A percentile compares a stretch with the other conserved stretches of the same genome.
These are phyloP conservation scores for Juncus effusus DNA, from an alignment of 176 grass and related monocot genomes.

Conservation along the genomic window DNA sequence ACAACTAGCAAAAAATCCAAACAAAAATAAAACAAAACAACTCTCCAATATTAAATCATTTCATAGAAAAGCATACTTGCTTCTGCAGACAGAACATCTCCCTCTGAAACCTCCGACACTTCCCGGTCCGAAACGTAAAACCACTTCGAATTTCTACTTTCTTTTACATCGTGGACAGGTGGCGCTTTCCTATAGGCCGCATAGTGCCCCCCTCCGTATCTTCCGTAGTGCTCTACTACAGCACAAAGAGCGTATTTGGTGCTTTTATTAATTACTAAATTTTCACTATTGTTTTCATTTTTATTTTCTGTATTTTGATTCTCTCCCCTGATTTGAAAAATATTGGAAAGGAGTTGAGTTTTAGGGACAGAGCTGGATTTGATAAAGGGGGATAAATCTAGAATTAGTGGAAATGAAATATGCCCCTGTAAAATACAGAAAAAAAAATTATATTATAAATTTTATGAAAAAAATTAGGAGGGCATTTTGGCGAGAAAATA, in stretches of 20 bases:
- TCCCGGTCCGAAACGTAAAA: conserved; percentile 73
- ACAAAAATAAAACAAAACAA: not conserved
- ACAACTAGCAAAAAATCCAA: not conserved
- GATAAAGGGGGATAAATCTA: conserved; percentile 60
- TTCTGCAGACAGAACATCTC: conserved; percentile 57
- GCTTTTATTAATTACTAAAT: conserved; percentile 5
- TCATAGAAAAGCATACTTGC: conserved; percentile 87
- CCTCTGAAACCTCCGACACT: conserved; percentile 56
- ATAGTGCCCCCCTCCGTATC: conserved; percentile 75
- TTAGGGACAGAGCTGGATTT: conserved; percentile 34
- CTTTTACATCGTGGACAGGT: conserved; percentile 21
- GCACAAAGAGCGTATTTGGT: conserved; percentile 55
- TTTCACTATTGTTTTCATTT: not conserved
- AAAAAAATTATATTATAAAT: conserved; percentile 6
- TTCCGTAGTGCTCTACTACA: conserved; percentile 80
- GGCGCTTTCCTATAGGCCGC: conserved; percentile 60
- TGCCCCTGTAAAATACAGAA: conserved; percentile 52
- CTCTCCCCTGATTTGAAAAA: conserved; percentile 22
- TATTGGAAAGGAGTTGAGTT: conserved; percentile 38
- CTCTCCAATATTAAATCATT: conserved; percentile 37
- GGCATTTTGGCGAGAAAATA: not conserved
- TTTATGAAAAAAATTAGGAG: conserved; percentile 16
- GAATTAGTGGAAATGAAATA: conserved; percentile 82
- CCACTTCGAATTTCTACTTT: conserved; percentile 36
- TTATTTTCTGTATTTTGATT: conserved; percentile 15